Evolutionary conservation across 1,284 basidiomycete genomes (phyloP).

Genomic region (Cryptococcus depauperatus): DNA sequence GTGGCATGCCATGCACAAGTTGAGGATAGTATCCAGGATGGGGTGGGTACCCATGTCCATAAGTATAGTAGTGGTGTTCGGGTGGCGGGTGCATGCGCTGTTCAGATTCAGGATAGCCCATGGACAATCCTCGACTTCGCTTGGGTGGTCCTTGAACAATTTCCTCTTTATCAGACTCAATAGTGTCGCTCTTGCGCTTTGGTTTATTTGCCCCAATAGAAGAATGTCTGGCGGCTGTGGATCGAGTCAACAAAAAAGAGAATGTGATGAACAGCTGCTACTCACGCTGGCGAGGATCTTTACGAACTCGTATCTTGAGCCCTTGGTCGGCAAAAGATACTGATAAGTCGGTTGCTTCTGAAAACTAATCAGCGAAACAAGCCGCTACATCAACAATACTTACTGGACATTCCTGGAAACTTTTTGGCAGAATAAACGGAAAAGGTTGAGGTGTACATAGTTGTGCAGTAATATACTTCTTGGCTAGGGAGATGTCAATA

Average conservation of each 20-base stretch:
- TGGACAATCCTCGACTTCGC: not conserved
- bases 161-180: conserved; percentile 19
- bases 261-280: too few relatives aligned
- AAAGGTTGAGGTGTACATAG: conserved; percentile 72
- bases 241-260: not conserved
- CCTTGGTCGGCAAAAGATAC: conserved; percentile 84
- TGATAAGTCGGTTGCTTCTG: conserved; percentile 79
- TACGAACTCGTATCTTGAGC: conserved; percentile 84
- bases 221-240: not conserved
- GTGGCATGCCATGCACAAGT: conserved; percentile 13
- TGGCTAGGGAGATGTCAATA: conserved; percentile 49
- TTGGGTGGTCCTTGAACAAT: conserved; percentile 12
- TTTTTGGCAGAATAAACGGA: conserved; percentile 75
- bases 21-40: conserved; percentile 5
- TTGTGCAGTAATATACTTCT: conserved; percentile 77
- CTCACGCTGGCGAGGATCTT: conserved; percentile 52
- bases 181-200: conserved; percentile 16
- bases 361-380: not conserved
- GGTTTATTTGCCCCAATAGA: conserved; percentile 6
- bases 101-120: conserved; percentile 5
- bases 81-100: conserved; percentile 1
- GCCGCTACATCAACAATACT: conserved; percentile 22
- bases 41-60: conserved; percentile 1
- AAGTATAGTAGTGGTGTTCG: conserved; percentile 5
- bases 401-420: conserved; percentile 86